A percentile compares a stretch with the other conserved stretches of the same genome.
Evolutionary conservation across 805 yeast genomes (phyloP).

Genomic region (Geotrichum ghanense): DNA sequence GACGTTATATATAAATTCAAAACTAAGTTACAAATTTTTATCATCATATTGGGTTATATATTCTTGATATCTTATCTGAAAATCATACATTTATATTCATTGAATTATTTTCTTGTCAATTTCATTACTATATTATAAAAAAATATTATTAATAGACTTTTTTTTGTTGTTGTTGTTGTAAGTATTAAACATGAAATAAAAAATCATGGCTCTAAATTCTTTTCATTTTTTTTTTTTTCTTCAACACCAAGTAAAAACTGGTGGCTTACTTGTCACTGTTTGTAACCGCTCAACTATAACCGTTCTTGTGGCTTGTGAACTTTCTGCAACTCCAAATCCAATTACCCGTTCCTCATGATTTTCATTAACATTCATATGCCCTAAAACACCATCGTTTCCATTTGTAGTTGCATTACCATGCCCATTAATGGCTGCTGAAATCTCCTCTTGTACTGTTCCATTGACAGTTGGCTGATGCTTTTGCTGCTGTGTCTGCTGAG

Average conservation of each 20-base stretch:
- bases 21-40: too few relatives aligned
- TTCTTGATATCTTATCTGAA: too few relatives aligned
- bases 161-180: too few relatives aligned
- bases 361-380: background rate
- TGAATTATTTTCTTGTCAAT: too few relatives aligned
- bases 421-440: background rate
- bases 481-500: background rate
- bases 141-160: too few relatives aligned
- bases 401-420: background rate
- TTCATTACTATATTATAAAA: too few relatives aligned
- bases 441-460: background rate
- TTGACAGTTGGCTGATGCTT: too few relatives aligned
- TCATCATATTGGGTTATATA: too few relatives aligned
- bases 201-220: too few relatives aligned
- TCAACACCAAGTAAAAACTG: constrained; percentile 60
- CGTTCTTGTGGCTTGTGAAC: constrained; percentile 25
- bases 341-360: constrained; percentile 8
- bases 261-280: constrained; percentile 42
- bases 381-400: background rate
- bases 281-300: constrained; percentile 53
- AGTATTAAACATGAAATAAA: too few relatives aligned
- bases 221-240: background rate
- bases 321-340: constrained; percentile 17
- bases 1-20: too few relatives aligned
- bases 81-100: too few relatives aligned